Percentiles rank a stretch among this genome's conserved stretches.
Conservation (phyloP, 352 stramenopile genomes). For the Phytophthora litchii region DNA sequence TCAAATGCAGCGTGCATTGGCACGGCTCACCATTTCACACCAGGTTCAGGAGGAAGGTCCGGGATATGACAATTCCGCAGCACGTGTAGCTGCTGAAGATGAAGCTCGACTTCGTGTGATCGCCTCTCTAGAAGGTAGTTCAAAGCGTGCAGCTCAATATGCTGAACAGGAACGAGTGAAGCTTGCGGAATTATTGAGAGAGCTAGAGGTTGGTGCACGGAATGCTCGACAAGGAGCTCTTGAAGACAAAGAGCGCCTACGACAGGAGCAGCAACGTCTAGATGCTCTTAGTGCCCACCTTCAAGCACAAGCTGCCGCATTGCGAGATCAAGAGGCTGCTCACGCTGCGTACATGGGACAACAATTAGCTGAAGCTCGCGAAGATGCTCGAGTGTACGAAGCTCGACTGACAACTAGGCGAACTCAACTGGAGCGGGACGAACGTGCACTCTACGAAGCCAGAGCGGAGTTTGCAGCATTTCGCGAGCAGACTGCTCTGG, state of each 20-base stretch:
- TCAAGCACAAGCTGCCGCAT: constrained; percentile 58
- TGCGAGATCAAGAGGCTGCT: constrained; percentile 57
- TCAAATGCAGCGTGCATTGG: constrained; percentile 63
- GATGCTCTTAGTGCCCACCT: constrained; percentile 66
- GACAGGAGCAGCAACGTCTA: constrained; percentile 71
- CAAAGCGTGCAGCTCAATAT: constrained; percentile 53
- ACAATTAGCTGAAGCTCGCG: constrained; percentile 41
- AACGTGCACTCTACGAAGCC: constrained; percentile 55
- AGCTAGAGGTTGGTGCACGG: constrained; percentile 59
- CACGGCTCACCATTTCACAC: constrained; percentile 54
- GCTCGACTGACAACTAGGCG: constrained; percentile 44
- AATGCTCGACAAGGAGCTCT: constrained; percentile 60
- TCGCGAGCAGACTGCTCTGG: constrained; percentile 47
- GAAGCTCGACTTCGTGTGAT: constrained; percentile 67
- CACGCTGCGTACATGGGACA: constrained; percentile 52
- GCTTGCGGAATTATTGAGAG: constrained; percentile 51
- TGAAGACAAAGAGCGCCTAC: constrained; percentile 77
- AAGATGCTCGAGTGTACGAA: constrained; percentile 57
- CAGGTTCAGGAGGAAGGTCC: constrained; percentile 46
- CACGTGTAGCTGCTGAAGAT: constrained; percentile 45
- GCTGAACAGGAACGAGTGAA: constrained; percentile 69
- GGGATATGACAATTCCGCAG: constrained; percentile 37
- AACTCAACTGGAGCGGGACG: constrained; percentile 47
- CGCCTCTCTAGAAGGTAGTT: constrained; percentile 62
- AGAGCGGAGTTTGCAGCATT: constrained; percentile 56